phyloP scores from a whole-genome alignment of 83 land plant genomes.

The Picea mariana region DNA sequence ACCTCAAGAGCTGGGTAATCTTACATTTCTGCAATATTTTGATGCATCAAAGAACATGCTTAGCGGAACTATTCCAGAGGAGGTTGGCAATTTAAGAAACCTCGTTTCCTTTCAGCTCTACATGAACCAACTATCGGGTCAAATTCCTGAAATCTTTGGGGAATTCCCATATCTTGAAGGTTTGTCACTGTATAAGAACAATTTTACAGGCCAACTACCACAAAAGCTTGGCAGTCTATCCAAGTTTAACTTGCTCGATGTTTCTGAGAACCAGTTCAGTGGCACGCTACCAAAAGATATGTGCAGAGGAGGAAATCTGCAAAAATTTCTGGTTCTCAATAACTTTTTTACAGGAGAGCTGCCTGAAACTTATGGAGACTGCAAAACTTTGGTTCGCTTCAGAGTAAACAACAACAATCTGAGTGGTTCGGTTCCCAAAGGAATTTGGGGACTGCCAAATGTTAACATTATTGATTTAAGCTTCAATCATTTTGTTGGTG shows the following conservation, averaged over 20 bases:
- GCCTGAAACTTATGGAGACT: slow-evolving; percentile 16
- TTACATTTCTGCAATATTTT: slow-evolving; percentile 44
- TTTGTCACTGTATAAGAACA: slow-evolving; percentile 32
- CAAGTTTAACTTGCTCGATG: slow-evolving; percentile 30
- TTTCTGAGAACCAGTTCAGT: slow-evolving; percentile 35
- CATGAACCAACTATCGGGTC: slow-evolving; percentile 56
- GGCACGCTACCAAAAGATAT: slow-evolving; percentile 50
- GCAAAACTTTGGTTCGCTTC: slow-evolving; percentile 21
- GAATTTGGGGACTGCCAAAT: slow-evolving; percentile 17
- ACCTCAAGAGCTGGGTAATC: slow-evolving; percentile 55
- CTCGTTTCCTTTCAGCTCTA: slow-evolving; percentile 59
- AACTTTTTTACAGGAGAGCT: slow-evolving; percentile 28
- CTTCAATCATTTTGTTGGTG: slow-evolving; percentile 36
- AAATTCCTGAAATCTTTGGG: slow-evolving; percentile 42
- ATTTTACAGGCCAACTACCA: slow-evolving; percentile 37
- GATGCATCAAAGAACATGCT: slow-evolving; percentile 75
- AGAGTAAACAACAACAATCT: slow-evolving; percentile 19
- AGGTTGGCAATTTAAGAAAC: slow-evolving; percentile 38
- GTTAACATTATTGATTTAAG: slow-evolving; percentile 35
- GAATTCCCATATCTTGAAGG: slow-evolving; percentile 7
- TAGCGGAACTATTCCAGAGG: slow-evolving; percentile 58
- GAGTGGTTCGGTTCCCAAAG: slow-evolving; percentile 20
- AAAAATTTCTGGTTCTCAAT: slow-evolving; percentile 22
- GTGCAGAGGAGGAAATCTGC: slow-evolving; percentile 38
- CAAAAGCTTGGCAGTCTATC: slow-evolving; percentile 21